Base-by-base conservation (phyloP, 306 rosid genomes). In the Oemleria cerasiformis region DNA sequence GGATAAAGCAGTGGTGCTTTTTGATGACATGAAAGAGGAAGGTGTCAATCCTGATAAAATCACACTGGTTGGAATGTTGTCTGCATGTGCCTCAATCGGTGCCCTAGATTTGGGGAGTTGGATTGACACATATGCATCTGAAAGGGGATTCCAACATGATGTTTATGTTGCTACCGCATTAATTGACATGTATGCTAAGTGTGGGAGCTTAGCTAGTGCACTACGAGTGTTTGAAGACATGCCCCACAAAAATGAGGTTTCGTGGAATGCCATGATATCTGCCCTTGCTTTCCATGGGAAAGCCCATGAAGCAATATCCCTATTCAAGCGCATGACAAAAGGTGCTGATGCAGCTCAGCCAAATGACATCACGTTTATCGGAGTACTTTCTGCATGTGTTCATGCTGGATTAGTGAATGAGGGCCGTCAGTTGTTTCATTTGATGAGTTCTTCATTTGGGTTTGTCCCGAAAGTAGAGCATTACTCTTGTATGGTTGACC, bases 241-340 rank as follows among this genome's bases (percentile, higher is more conserved):
- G 92, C 94, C 96, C 63, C 82, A 7, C 21, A 93, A 88, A 79
- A 91, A 91, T 68, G 96, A 93, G 77, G 97, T 84, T 65, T 87
- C 98, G 20, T 93, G 98, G 98, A 93, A 91, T 76, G 94, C 94
- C 63, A 91, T 91, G 94, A 93, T 93, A 63, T 87, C 98, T 79
- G 97, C 96, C 10, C 90, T 91, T 83, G 98, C 97, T 77, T 88
- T 86, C 80, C 96, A 93, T 75, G 98, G 97, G 15, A 80, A 79
- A 81, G 97, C 97, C 21, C 54, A 74, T 80, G 96, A 91, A 61
- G 94, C 96, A 56, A 63, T 93, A 16, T 67, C 87, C 69, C 75
- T 90, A 23, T 93, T 93, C 77, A 59, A 87, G 74, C 71, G 88
- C 63, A 86, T 92, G 97, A 77, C 84, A 41, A 63, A 75, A 34